Evolutionary conservation across 2,329 filamentous ascomycete genomes (phyloP).

Genomic region (Microcyclosporella mali): DNA sequence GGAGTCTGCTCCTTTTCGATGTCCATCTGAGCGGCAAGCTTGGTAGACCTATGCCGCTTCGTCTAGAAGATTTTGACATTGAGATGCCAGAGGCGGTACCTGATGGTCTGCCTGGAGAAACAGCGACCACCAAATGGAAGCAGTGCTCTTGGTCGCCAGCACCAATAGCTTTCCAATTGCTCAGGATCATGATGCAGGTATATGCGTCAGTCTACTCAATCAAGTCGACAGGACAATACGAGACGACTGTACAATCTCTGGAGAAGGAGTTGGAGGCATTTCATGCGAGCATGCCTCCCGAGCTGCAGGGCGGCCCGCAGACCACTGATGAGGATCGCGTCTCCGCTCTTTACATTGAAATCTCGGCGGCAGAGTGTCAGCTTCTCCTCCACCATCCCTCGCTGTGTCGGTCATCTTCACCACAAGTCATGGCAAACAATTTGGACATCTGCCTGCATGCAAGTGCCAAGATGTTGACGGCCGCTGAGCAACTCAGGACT

Average conservation of each 20-base stretch:
- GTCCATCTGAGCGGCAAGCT: conserved; percentile 68
- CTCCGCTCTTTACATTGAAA: conserved; percentile 45
- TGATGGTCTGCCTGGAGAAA: conserved; percentile 63
- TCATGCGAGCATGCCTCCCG: conserved; percentile 57
- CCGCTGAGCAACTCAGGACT: conserved; percentile 54
- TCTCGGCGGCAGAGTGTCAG: conserved; percentile 45
- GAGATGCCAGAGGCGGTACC: conserved; percentile 66
- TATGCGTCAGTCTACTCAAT: conserved; percentile 71
- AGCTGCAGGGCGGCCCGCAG: conserved; percentile 47
- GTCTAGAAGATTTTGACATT: conserved; percentile 69
- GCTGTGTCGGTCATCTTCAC: conserved; percentile 46
- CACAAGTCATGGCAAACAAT: conserved; percentile 54
- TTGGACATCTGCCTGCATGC: conserved; percentile 57
- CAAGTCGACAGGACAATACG: conserved; percentile 50
- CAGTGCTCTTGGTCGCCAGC: conserved; percentile 64
- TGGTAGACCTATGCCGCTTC: conserved; percentile 69
- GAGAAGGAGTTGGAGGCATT: conserved; percentile 60
- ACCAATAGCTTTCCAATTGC: conserved; percentile 58
- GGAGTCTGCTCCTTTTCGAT: conserved; percentile 61
- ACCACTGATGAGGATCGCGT: conserved; percentile 44
- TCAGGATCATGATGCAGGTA: conserved; percentile 65
- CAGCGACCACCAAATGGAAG: conserved; percentile 37
- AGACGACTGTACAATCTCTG: conserved; percentile 56
- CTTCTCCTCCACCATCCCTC: conserved; percentile 50
- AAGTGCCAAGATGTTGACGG: conserved; percentile 57